Base-by-base conservation (phyloP, 768 basidiomycete species). In the Suillus placidus region DNA sequence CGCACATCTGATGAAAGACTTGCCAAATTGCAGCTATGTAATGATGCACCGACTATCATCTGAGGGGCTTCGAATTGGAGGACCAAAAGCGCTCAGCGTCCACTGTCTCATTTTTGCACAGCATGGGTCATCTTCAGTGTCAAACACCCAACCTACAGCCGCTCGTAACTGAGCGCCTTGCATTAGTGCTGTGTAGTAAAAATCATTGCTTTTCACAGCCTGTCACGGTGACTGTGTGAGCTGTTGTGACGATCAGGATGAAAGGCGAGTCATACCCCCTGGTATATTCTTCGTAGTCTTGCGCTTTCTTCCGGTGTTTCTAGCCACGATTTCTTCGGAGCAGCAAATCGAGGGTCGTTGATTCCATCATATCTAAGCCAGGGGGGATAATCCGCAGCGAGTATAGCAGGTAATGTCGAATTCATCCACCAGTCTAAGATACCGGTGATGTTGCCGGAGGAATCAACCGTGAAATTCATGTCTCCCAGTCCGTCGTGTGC, bases 381-480 rank as follows among this genome's bases (percentile, higher is more conserved):
- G 2, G 40, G 20, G 6, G 74, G 74, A 58, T 72, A 69, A n/a
- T 66, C 43, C 30, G 69, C 74, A 7, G 69, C 74, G 6, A 74
- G 63, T 2, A 68, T 68, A 13, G 69, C 70, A 26, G 74, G 74
- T 3, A 62, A 38, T 7, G 70, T 55, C 8, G 63, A 55, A 54
- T 74, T 71, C 56, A 20, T 54, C 61, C 69, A 71, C 74, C 74
- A 76, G 47, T 71, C 73, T 9, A 72, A 52, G 38, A 73, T 40
- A 13, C 65, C 70, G 26, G 68, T 65, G 32, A 76, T 51, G 5
- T 54, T 30, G 5, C 72, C 68, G 32, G 63, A 61, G 10, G 23
- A 63, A 56, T 70, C 64, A 20, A 71, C 42, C 47, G 72, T 52
- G 13, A 74, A 23, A 62, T 72, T 68, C 45, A 47, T 18, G 23